A percentile compares a stretch with the other conserved stretches of the same genome.
These are phyloP conservation scores for Axilococcus clingmanii DNA, from an alignment of 139 green algal species.

Conservation along the genomic window DNA sequence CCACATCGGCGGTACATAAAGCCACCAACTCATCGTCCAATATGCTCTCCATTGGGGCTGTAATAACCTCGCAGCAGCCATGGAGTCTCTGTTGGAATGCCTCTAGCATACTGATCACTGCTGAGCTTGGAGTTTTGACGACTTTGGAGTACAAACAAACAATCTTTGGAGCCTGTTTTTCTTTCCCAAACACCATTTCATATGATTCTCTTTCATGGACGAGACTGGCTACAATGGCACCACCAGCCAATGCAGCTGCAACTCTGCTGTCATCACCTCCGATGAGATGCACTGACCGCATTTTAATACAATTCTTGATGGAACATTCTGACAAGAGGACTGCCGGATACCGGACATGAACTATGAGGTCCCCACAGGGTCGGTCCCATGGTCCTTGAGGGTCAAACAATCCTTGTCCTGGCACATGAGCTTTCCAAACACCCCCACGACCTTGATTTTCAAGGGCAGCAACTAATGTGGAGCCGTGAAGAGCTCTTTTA, in stretches of 20 bases:
- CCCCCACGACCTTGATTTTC: slow-evolving; percentile 12
- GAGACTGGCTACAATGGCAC: slow-evolving; percentile 7
- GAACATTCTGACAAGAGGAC: neutral
- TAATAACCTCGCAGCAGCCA: too few relatives aligned
- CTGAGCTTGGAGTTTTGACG: neutral
- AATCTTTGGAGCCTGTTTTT: neutral
- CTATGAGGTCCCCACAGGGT: slow-evolving; percentile 10
- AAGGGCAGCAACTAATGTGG: neutral
- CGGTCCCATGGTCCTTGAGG: slow-evolving; percentile 16
- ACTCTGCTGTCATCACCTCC: slow-evolving; percentile 1
- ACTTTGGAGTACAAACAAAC: neutral
- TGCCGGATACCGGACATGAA: slow-evolving; percentile 18
- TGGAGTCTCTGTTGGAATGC: too few relatives aligned
- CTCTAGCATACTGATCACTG: slow-evolving; percentile 2
- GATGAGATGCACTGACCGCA: slow-evolving; percentile 9
- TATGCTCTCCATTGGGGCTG: neutral
- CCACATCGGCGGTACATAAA: neutral
- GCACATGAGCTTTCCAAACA: slow-evolving; percentile 9
- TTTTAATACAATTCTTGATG: slow-evolving; percentile 3
- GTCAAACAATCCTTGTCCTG: slow-evolving; percentile 19
- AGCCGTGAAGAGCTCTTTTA: neutral
- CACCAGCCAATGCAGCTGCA: slow-evolving; percentile 3
- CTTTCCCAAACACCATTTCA: neutral
- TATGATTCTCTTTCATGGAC: slow-evolving; percentile 8
- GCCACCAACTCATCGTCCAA: neutral